These are phyloP conservation scores for Linum usitatissimum DNA, from an alignment of 345 rosid species.

Conservation along the genomic window DNA sequence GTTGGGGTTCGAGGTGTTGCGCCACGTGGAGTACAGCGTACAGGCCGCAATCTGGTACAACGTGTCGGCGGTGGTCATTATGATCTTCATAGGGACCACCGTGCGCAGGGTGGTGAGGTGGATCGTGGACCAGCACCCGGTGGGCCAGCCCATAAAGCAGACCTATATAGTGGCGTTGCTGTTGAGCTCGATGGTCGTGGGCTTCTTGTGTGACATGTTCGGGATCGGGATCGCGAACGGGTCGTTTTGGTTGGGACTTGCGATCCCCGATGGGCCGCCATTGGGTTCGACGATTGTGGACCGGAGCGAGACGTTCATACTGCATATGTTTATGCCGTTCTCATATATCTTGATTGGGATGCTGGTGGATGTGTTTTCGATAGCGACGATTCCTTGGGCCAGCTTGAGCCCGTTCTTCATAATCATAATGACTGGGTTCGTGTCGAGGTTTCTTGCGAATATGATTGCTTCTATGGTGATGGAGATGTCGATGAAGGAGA, in stretches of 20 bases:
- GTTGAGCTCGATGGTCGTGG: conserved; percentile 31
- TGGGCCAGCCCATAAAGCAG: conserved; percentile 44
- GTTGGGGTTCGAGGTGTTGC: conserved; percentile 28
- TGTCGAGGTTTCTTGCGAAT: conserved; percentile 35
- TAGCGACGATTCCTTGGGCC: conserved; percentile 31
- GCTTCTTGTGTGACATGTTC: conserved; percentile 56
- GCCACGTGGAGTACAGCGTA: conserved; percentile 23
- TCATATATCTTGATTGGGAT: conserved; percentile 45
- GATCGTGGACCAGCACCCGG: conserved; percentile 43
- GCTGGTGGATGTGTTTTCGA: conserved; percentile 29
- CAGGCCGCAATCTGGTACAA: conserved; percentile 22
- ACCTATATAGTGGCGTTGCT: conserved; percentile 32
- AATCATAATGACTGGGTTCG: conserved; percentile 27
- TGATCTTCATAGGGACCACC: conserved; percentile 19
- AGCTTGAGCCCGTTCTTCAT: conserved; percentile 32
- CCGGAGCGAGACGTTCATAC: conserved; percentile 41
- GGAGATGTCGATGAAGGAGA: conserved; percentile 35
- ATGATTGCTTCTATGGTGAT: conserved; percentile 18
- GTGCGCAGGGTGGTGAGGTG: conserved; percentile 24
- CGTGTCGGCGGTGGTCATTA: conserved; percentile 11
- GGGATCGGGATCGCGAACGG: conserved; percentile 54
- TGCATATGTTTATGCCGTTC: conserved; percentile 53
- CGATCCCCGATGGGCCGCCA: conserved; percentile 62
- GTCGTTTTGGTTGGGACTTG: conserved; percentile 47
- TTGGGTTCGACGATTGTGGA: conserved; percentile 42